Evolutionary conservation across 140 eudicot genomes (phyloP), one percentile per base, ranked within the genome.

Genomic region (Artemisia princeps): DNA sequence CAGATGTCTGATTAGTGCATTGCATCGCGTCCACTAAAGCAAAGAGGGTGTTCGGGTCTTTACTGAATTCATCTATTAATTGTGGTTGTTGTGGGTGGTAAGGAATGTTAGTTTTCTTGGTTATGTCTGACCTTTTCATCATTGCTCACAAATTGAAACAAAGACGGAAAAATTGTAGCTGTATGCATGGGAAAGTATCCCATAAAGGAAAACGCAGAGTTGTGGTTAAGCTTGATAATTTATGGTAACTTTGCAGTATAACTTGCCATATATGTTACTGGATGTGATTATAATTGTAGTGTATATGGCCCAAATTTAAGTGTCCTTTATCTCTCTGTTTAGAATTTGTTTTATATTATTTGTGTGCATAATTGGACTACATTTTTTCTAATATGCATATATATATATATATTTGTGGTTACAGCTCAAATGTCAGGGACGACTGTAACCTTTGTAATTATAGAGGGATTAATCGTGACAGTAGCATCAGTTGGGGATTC

Each of bases 401-500:
- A 33, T 57, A 51, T 74, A 55, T 60, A 55, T 42, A 33, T 57
- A 51, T 74, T 69, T 60, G 54, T 61, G 74, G 50, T 76, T 17
- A 23, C 89, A 92, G 98, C 83, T 62, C 78, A 72, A 68, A 72
- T 84, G 62, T 92, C 96, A 7, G 98, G 98, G 78, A 92, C 98
- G 42, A 92, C 98, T 16, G 98, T 92, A 61, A 92, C 98, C 37
- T 86, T 92, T 77, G 96, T 78, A 57, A 85, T 92, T 37, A 85
- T 88, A 23, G 98, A 92, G 75, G 96, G 98, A 66, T 88, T 87
- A 89, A 83, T 81, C 2, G 75, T 84, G 23, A 85, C 98, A 28
- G 95, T 85, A 67, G 96, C 96, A 70, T 92, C 98, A 19, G 96
- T 92, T 76, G 98, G 98, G 19, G 96, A 92, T 81, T 92, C 98